Conservation (phyloP, 2,329 filamentous ascomycete species). For the Gyromitra esculenta region DNA sequence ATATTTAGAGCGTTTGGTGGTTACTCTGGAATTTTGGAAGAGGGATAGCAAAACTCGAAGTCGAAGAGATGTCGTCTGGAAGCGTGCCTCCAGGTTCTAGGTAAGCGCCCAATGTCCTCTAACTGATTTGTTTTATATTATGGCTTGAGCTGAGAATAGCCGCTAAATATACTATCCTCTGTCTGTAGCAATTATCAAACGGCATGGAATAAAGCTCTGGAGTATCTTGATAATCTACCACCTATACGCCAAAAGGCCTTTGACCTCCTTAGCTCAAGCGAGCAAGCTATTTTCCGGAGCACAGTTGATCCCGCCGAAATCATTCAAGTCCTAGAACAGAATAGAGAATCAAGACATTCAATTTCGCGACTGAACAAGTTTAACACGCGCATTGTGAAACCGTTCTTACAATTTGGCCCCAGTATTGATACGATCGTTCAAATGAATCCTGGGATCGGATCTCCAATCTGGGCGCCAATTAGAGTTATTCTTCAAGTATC, state of each 20-base stretch:
- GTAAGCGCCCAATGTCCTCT: neutral
- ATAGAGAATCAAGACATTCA: neutral
- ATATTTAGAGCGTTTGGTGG: neutral
- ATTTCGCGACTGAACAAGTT: neutral
- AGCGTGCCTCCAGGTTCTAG: neutral
- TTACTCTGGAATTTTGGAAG: neutral
- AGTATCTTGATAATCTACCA: constrained; percentile 18
- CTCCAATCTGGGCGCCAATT: constrained; percentile 29
- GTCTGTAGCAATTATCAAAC: constrained; percentile 19
- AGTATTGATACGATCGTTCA: neutral
- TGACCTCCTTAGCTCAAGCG: neutral
- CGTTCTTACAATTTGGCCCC: neutral
- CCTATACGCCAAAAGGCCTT: constrained; percentile 8
- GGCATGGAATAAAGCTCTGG: constrained; percentile 32
- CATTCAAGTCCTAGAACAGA: neutral
- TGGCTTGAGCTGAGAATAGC: neutral
- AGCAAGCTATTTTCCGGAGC: constrained; percentile 5
- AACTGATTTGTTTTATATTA: neutral
- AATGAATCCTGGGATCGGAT: constrained; percentile 1
- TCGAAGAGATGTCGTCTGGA: neutral
- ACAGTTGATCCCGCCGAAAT: constrained; percentile 13
- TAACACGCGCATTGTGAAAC: neutral
- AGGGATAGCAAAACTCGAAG: neutral
- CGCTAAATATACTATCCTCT: neutral
- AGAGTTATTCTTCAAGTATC: constrained; percentile 33